Base-by-base conservation (phyloP, 106 monocot genomes). In the Dendrobium huoshanense region DNA sequence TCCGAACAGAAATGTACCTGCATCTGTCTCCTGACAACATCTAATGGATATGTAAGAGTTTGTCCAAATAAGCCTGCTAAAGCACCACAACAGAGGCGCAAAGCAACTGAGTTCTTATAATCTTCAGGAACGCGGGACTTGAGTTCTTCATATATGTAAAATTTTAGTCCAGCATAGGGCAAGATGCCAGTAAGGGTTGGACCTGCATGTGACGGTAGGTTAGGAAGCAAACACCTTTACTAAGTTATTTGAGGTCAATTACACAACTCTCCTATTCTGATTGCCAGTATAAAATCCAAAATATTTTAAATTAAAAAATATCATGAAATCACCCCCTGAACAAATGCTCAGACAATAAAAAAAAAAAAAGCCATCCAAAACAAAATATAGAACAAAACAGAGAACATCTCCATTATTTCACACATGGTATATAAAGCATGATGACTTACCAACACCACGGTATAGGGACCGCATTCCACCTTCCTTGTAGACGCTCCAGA, bases 1-100 rank as follows among this genome's bases (percentile, higher is more conserved):
- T 37, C 37, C 37, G 37, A 37, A 37, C 37, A 45, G 5, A 20
- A 17, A 75, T 42, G 31, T 84, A 93, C 95, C 92, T 95, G 95
- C 95, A 95, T 93, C 79, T 95, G 95, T 79, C 95, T 86, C 78
- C 95, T 86, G 79, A 95, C 93, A 20, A 95, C 95, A 85, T 93
- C 95, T 49, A 95, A 79, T 16, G 95, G 95, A 48, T 95, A 95
- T 25, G 95, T 95, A 47, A 95, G 87, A 76, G 95, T 95, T 76
- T 95, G 95, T 6, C 95, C 95, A 82, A 95, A 93, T 16, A 95
- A 80, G 72, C 95, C 95, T 27, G 95, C 95, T 83, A 95, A 82
- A n/a, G 95, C 89, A 51, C 95, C 95, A 67, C 95, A 95, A 75
- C 86, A 80, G 22, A 95, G 86, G 20, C 86, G 87, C 70, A 93